Conservation (phyloP, 1,139 yeast genomes). For the Taiozyma onychis region DNA sequence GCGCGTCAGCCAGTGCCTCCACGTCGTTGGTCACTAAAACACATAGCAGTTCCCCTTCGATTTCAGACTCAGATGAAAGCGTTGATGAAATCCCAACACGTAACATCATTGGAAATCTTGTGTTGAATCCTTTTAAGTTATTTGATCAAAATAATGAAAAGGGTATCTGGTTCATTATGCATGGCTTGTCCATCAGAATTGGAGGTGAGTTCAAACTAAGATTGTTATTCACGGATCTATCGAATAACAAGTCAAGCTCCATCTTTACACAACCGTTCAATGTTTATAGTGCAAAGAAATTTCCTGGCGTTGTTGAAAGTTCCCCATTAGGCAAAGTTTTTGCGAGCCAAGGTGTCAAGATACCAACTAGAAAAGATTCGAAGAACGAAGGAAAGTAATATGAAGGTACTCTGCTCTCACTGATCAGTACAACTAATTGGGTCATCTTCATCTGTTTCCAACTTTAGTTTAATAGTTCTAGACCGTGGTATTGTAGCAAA, state of each 20-base stretch:
- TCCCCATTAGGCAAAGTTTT: slow-evolving; percentile 35
- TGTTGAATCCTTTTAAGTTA: slow-evolving; percentile 34
- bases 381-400: not conserved
- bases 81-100: slow-evolving; percentile 28
- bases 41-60: not conserved
- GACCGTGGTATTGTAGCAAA: not conserved
- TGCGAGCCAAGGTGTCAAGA: slow-evolving; percentile 39
- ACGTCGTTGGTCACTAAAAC: not conserved
- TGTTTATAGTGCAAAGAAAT: slow-evolving; percentile 37
- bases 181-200: slow-evolving; percentile 37
- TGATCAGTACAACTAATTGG: not conserved
- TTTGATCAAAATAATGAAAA: slow-evolving; percentile 30
- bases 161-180: slow-evolving; percentile 39
- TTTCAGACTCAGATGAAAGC: slow-evolving; percentile 18
- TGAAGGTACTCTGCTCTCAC: not conserved
- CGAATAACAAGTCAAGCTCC: slow-evolving; percentile 7
- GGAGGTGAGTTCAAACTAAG: slow-evolving; percentile 38
- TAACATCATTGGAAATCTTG: slow-evolving; percentile 36
- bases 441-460: not conserved
- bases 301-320: slow-evolving; percentile 40
- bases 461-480: not conserved
- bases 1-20: not conserved
- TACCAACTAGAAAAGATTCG: slow-evolving; percentile 32
- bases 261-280: slow-evolving; percentile 31
- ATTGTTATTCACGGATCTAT: slow-evolving; percentile 28